phyloP scores from a whole-genome alignment of 306 rosid species.

The Urtica urens region DNA sequence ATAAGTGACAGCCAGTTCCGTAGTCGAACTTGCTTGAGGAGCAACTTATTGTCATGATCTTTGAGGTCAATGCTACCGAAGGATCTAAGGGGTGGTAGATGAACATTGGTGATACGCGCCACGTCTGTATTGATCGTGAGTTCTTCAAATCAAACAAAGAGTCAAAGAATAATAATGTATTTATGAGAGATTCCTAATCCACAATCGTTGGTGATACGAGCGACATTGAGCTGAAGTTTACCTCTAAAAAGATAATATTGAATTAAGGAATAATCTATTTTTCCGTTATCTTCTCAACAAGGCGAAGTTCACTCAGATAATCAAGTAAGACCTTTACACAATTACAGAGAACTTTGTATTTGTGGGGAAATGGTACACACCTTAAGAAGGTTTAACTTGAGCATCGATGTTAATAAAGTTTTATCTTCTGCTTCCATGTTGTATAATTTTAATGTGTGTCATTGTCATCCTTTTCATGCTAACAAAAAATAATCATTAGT shows the following conservation, averaged over 20 bases:
- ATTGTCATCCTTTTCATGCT: background rate
- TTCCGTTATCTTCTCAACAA: slow-evolving; percentile 4
- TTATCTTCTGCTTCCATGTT: background rate
- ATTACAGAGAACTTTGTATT: background rate
- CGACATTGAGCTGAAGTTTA: slow-evolving; percentile 2
- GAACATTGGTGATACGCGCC: background rate
- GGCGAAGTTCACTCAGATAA: background rate
- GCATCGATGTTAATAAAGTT: background rate
- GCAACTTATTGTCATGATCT: background rate
- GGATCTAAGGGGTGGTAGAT: background rate
- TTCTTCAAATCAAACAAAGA: background rate
- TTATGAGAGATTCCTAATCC: slow-evolving; percentile 2
- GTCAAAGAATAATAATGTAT: background rate
- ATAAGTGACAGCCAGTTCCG: background rate
- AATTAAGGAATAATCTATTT: background rate
- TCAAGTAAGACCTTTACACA: background rate
- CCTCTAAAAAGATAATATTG: background rate
- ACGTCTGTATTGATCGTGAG: background rate
- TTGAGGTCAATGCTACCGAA: background rate
- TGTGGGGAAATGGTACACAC: slow-evolving; percentile 6
- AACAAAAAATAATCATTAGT: background rate
- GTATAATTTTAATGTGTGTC: background rate
- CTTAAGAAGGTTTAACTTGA: background rate
- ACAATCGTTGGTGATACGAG: slow-evolving; percentile 2
- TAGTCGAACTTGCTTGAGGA: background rate